These are phyloP conservation scores for Acidomyces sp. DNA, from an alignment of 495 filamentous ascomycete species.

Conservation along the genomic window DNA sequence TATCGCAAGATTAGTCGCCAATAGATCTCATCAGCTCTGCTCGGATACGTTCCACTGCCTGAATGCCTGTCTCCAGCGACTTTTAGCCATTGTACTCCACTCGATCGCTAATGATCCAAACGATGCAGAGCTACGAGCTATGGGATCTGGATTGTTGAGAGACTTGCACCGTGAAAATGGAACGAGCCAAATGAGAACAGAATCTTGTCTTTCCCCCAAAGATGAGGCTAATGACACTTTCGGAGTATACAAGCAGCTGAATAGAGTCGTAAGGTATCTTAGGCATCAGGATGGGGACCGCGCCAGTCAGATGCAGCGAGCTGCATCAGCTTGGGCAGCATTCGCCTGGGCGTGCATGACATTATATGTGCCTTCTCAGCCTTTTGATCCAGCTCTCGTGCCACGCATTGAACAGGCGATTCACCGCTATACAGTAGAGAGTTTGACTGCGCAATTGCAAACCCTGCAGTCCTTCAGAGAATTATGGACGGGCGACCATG, in stretches of 20 bases:
- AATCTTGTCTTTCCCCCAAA: background rate
- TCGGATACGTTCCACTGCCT: background rate
- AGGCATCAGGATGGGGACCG: no score
- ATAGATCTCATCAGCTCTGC: background rate
- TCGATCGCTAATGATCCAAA: background rate
- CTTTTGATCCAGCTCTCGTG: conserved; percentile 73
- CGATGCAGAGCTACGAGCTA: background rate
- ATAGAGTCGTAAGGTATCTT: background rate
- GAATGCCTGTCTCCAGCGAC: background rate
- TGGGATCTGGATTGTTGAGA: background rate
- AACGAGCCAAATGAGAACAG: no score
- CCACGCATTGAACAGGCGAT: conserved; percentile 58
- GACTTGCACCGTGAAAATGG: no score
- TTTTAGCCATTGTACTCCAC: background rate
- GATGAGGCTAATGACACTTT: background rate
- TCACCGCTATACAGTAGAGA: conserved; percentile 41
- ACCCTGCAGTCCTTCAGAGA: conserved; percentile 52
- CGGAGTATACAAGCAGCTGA: background rate
- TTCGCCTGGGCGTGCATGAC: conserved; percentile 54
- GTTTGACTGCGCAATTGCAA: conserved; percentile 43
- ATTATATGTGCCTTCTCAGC: conserved; percentile 73
- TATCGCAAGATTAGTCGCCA: background rate
- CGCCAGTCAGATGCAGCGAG: background rate
- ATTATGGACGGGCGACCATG: conserved; percentile 51
- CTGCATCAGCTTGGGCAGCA: conserved; percentile 44